A percentile compares a stretch with the other conserved stretches of the same genome.
Evolutionary conservation across 768 basidiomycete genomes (phyloP).

Genomic region (Cyclocybe aegerita): DNA sequence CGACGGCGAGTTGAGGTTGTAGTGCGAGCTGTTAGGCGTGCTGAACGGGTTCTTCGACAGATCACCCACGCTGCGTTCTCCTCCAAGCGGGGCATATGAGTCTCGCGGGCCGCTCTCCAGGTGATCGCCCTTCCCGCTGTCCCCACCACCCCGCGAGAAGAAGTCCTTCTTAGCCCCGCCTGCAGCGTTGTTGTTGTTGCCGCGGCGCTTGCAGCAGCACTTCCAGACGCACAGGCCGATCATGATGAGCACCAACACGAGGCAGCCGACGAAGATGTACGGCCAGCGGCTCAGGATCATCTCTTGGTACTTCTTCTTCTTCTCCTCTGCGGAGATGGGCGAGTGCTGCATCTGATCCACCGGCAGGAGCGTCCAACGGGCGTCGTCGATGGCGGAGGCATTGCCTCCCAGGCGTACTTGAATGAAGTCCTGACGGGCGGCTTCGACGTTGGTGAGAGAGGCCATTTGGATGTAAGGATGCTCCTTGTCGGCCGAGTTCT

Average conservation of each 20-base stretch:
- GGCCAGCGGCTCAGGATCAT: slow-evolving; percentile 71
- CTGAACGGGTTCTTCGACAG: slow-evolving; percentile 1
- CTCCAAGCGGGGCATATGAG: slow-evolving; percentile 31
- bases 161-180: slow-evolving; percentile 10
- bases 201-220: slow-evolving; percentile 45
- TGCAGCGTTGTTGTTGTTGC: slow-evolving; percentile 8
- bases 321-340: slow-evolving; percentile 61
- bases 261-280: slow-evolving; percentile 63
- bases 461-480: slow-evolving; percentile 73
- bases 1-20: background rate
- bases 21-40: background rate
- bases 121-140: slow-evolving; percentile 12
- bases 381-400: slow-evolving; percentile 48
- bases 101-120: slow-evolving; percentile 25
- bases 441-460: slow-evolving; percentile 49
- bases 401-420: slow-evolving; percentile 56
- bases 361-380: slow-evolving; percentile 63
- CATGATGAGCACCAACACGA: slow-evolving; percentile 46
- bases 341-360: slow-evolving; percentile 57
- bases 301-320: slow-evolving; percentile 66
- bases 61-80: slow-evolving; percentile 17
- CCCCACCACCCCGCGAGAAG: slow-evolving; percentile 5
- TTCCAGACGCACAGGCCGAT: slow-evolving; percentile 55
- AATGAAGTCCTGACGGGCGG: slow-evolving; percentile 68
- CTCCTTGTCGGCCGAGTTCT: slow-evolving; percentile 40